A percentile compares a stretch with the other conserved stretches of the same genome.
These are phyloP conservation scores for Colletotrichum magnum DNA, from an alignment of 2,329 filamentous ascomycete genomes.

Conservation along the genomic window DNA sequence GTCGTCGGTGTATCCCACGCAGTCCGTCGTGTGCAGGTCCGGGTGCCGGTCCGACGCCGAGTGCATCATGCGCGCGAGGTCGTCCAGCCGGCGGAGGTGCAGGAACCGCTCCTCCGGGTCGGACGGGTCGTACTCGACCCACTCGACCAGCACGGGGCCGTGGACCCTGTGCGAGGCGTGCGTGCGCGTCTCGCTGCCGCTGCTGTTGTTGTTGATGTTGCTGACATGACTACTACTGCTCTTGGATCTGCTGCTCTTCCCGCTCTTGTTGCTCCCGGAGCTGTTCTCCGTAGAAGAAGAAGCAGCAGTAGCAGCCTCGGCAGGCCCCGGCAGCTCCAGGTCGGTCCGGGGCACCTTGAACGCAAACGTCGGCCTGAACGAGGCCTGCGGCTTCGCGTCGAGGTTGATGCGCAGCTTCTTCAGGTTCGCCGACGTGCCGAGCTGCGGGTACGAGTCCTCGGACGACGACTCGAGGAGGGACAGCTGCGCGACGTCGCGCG, in stretches of 20 bases:
- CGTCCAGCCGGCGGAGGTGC: slow-evolving; percentile 61
- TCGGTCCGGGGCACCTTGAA: slow-evolving; percentile 51
- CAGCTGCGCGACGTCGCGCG: slow-evolving; percentile 58
- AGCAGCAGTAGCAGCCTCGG: slow-evolving; percentile 30
- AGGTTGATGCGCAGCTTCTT: slow-evolving; percentile 64
- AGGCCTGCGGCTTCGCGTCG: slow-evolving; percentile 54
- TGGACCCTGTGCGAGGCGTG: slow-evolving; percentile 52
- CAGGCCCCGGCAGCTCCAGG: slow-evolving; percentile 48
- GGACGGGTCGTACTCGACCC: slow-evolving; percentile 61
- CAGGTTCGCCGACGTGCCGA: slow-evolving; percentile 58
- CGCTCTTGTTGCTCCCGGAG: slow-evolving; percentile 34
- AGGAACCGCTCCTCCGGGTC: slow-evolving; percentile 57
- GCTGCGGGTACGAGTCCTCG: slow-evolving; percentile 57
- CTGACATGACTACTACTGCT: not conserved
- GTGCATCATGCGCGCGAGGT: slow-evolving; percentile 63
- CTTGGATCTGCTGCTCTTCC: slow-evolving; percentile 32
- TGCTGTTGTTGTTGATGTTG: not conserved
- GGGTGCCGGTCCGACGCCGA: slow-evolving; percentile 60
- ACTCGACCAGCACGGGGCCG: slow-evolving; percentile 58
- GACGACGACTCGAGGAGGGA: slow-evolving; percentile 58
- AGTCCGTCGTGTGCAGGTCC: slow-evolving; percentile 63
- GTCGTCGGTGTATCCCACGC: slow-evolving; percentile 63
- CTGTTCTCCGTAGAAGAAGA: slow-evolving; percentile 25
- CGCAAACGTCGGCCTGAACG: slow-evolving; percentile 13
- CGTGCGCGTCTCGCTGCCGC: not conserved